phyloP scores from a whole-genome alignment of 208 protist species.

The Strigomonas galati region DNA sequence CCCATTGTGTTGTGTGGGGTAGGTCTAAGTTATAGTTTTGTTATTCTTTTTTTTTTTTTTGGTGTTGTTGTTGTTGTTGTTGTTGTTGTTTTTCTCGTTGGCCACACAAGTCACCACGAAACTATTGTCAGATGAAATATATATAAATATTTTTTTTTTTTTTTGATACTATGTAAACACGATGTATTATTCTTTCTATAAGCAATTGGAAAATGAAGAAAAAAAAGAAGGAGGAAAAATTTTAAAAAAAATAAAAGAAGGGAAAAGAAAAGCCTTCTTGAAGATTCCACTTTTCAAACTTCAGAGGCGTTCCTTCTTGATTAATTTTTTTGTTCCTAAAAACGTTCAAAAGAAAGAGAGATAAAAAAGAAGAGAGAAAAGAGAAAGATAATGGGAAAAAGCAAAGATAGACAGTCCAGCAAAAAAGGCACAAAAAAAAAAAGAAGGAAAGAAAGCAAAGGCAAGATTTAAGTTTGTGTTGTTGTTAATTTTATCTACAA shows the following conservation, averaged over 20 bases:
- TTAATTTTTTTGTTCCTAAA: not conserved
- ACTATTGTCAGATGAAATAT: no score
- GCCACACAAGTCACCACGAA: no score
- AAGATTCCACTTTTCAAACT: not conserved
- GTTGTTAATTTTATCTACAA: no score
- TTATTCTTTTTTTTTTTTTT: not conserved
- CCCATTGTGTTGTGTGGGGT: constrained; percentile 14
- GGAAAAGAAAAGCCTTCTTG: constrained; percentile 1
- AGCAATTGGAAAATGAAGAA: constrained; percentile 6
- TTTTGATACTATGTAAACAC: no score
- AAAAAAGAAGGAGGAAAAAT: constrained; percentile 1
- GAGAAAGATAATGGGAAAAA: not conserved
- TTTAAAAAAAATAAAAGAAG: constrained; percentile 22
- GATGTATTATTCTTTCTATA: not conserved
- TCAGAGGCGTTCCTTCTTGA: not conserved
- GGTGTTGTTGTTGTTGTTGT: constrained; percentile 3
- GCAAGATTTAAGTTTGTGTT: not conserved
- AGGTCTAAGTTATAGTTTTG: not conserved
- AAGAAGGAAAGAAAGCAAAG: constrained; percentile 8
- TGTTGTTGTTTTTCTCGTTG: no score
- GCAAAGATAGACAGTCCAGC: not conserved
- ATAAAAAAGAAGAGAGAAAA: constrained; percentile 17
- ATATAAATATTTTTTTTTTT: no score
- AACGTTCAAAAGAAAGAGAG: constrained; percentile 15
- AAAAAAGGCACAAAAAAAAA: constrained; percentile 8